These are phyloP conservation scores for Gynochthodes officinalis DNA, from an alignment of 257 asterid genomes.

Conservation along the genomic window DNA sequence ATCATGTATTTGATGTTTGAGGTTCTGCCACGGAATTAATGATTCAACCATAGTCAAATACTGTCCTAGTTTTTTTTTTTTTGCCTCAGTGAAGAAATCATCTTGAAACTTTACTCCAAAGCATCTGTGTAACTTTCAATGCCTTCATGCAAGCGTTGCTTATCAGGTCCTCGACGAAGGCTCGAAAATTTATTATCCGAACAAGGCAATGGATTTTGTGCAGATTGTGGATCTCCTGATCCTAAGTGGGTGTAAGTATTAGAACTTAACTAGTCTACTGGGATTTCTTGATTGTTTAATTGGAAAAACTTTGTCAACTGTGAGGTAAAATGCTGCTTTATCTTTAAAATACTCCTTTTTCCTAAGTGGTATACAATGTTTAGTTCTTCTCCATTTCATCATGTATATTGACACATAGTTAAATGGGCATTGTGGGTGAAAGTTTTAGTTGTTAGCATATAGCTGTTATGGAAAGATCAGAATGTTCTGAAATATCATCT, in stretches of 20 bases:
- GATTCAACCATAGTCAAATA: neutral
- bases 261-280: neutral
- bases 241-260: conserved; percentile 96
- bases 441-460: neutral
- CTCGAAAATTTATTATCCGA: conserved; percentile 59
- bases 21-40: neutral
- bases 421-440: neutral
- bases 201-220: conserved; percentile 67
- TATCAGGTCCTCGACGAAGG: conserved; percentile 57
- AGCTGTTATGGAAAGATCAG: neutral
- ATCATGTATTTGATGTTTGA: neutral
- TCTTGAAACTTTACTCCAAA: neutral
- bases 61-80: neutral
- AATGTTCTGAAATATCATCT: neutral
- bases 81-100: neutral
- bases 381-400: neutral
- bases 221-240: conserved; percentile 91
- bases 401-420: neutral
- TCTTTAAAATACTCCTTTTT: neutral
- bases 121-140: neutral
- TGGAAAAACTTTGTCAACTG: neutral
- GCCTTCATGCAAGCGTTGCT: neutral
- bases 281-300: conserved; percentile 6
- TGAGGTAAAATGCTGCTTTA: neutral
- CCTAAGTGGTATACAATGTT: neutral